phyloP scores from a whole-genome alignment of 495 filamentous ascomycete genomes.

The Tetracladium marchalianum region DNA sequence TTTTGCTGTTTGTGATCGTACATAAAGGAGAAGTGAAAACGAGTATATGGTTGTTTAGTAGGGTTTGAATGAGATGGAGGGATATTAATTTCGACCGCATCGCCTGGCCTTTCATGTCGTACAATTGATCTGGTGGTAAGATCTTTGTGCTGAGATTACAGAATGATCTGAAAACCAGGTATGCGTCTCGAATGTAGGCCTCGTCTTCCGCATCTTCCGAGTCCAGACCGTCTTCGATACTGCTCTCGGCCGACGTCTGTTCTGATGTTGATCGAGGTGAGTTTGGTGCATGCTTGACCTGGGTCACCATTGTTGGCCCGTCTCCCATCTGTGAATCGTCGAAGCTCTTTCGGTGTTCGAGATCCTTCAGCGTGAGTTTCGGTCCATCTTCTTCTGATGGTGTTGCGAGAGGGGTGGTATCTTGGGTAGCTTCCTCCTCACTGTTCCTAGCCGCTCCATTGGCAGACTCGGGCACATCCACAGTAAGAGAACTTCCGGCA shows the following conservation, averaged over 20 bases:
- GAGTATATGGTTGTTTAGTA: conserved; percentile 80
- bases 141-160: conserved; percentile 94
- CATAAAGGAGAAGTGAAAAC: conserved; percentile 84
- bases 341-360: conserved; percentile 87
- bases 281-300: conserved; percentile 49
- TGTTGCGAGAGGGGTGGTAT: conserved; percentile 40
- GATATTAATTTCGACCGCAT: conserved; percentile 97
- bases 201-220: conserved; percentile 92
- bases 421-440: conserved; percentile 30
- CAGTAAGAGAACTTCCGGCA: conserved; percentile 20
- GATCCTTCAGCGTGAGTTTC: conserved; percentile 89
- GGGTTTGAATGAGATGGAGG: conserved; percentile 84
- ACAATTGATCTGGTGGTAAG: conserved; percentile 77
- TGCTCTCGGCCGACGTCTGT: conserved; percentile 39
- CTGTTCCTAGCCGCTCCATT: conserved; percentile 32
- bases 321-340: conserved; percentile 88
- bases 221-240: conserved; percentile 30
- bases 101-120: conserved; percentile 83
- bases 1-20: conserved; percentile 80
- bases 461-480: conserved; percentile 26
- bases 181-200: conserved; percentile 91
- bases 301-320: conserved; percentile 87
- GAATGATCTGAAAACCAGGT: conserved; percentile 92
- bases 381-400: conserved; percentile 46
- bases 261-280: conserved; percentile 48